Base-by-base conservation (phyloP, 108 stramenopile species). In the Fistulifera solaris region DNA sequence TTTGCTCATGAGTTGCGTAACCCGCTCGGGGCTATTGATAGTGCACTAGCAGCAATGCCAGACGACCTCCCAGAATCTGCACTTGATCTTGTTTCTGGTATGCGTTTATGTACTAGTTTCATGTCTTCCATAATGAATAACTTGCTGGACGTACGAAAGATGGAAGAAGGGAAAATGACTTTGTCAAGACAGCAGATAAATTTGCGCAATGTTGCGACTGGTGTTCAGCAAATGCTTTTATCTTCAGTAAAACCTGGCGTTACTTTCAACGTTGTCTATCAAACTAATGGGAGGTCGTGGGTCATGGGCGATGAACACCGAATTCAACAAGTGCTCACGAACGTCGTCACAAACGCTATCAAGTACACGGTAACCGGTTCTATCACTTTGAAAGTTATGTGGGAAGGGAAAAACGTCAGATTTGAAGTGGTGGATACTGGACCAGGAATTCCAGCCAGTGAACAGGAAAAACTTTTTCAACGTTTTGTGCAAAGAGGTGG, bases 81-180 rank as follows among this genome's bases (percentile, higher is more conserved):
- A 8, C 44, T 47, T 22, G 57, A 43, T 35, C 59, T 83, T 1
- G 59, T 78, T 15, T 49, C 68, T 3, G 74, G 70, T 0, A 83
- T 83, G 81, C 70, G 78, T 27, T 58, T 80, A 2, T 84, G 83
- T 52, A 61, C 72, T 24, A 58, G 67, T 13, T 80, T 80, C 60
- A 84, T 84, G 83, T 70, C 77, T 11, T 72, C 71, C 0, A 78
- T 85, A 23, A 80, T 85, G 76, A 85, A 85, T 53, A 85, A 85
- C 51, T 61, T 85, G 5, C 46, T 85, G 35, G 83, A 85, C 52
- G 74, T 80, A 0, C 35, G 83, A 45, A 80, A 80, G 38, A 78
- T 80, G 71, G 83, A 85, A 63, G 83, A 80, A 48, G 79, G 78
- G 8, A 75, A 76, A 56, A 85, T 85, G 78, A 68, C 43, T 4